These are phyloP conservation scores for Talaromyces rugulosus DNA, from an alignment of 2,329 filamentous ascomycete species.

Conservation along the genomic window DNA sequence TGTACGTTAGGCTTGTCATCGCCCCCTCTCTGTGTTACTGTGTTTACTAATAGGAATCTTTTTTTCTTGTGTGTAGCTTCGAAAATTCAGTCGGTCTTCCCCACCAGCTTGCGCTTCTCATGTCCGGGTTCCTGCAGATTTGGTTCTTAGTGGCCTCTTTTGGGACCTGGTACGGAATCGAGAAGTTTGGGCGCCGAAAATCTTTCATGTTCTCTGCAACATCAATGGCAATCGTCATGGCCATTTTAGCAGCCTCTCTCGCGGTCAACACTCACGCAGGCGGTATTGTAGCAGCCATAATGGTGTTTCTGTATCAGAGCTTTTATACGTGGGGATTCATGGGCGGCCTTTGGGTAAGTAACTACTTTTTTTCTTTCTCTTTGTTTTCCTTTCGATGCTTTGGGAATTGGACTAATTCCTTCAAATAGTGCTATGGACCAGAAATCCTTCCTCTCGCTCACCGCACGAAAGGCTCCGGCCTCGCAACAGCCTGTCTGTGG, in stretches of 20 bases:
- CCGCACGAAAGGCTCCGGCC: conserved; percentile 14
- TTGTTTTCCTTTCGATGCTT: background rate
- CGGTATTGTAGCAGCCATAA: conserved; percentile 14
- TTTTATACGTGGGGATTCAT: conserved; percentile 18
- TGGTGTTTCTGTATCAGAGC: conserved; percentile 16
- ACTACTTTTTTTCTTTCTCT: background rate
- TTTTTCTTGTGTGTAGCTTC: conserved; percentile 10
- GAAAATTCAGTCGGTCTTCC: conserved; percentile 19
- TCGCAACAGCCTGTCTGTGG: conserved; percentile 36
- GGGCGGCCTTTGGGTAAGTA: conserved; percentile 16
- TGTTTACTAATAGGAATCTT: background rate
- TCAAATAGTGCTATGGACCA: conserved; percentile 15
- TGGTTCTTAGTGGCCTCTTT: conserved; percentile 24
- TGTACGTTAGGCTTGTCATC: conserved; percentile 9
- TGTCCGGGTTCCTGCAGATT: conserved; percentile 24
- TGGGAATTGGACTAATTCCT: background rate
- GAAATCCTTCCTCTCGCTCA: conserved; percentile 18
- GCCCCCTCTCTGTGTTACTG: background rate
- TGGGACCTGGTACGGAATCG: conserved; percentile 17
- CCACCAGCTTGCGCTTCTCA: conserved; percentile 19
- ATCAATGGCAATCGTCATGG: conserved; percentile 14
- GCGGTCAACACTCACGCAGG: conserved; percentile 10
- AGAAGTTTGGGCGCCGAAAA: conserved; percentile 10
- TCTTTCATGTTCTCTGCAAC: conserved; percentile 11
- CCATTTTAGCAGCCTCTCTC: conserved; percentile 12